Conservation (phyloP, 805 yeast species). For the Scheffersomyces stipitis region DNA sequence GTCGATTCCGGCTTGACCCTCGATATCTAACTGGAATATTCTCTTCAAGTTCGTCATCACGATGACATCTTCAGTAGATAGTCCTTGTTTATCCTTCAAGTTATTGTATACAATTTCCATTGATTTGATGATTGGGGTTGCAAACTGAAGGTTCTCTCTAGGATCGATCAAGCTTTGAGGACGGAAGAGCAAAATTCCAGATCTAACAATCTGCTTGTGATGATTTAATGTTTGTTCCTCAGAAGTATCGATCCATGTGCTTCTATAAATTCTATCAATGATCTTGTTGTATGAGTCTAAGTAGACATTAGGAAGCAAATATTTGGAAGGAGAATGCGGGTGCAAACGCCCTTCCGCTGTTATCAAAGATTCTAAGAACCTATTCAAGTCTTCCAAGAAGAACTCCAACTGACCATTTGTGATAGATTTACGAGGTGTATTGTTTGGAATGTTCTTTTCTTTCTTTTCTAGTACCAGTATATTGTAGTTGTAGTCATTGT, state of each 20-base stretch:
- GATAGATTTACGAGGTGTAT: conserved; percentile 26
- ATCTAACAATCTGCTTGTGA: conserved; percentile 26
- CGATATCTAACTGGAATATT: conserved; percentile 13
- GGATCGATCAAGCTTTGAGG: conserved; percentile 23
- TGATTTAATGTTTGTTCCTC: conserved; percentile 13
- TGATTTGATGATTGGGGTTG: conserved; percentile 19
- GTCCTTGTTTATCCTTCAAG: conserved; percentile 15
- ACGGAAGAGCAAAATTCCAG: conserved; percentile 29
- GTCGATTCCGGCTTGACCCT: too few relatives aligned
- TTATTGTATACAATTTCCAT: conserved; percentile 22
- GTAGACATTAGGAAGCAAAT: conserved; percentile 16
- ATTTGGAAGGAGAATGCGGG: conserved; percentile 11
- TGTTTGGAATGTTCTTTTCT: conserved; percentile 16
- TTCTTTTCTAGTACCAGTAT: conserved; percentile 10
- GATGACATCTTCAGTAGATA: conserved; percentile 15
- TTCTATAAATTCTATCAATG: conserved; percentile 20
- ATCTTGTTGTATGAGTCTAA: conserved; percentile 25
- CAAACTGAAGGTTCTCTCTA: conserved; percentile 14
- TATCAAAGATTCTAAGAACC: conserved; percentile 23
- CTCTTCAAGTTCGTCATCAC: conserved; percentile 17
- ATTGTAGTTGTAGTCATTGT: conserved; percentile 28
- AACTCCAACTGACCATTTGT: conserved; percentile 21
- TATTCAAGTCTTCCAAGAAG: conserved; percentile 18
- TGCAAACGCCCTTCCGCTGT: conserved; percentile 14
- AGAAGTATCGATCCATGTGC: conserved; percentile 23